A percentile compares a stretch with the other conserved stretches of the same genome.
Conservation (phyloP, 352 stramenopile species). For the Halophytophthora polymorphica region DNA sequence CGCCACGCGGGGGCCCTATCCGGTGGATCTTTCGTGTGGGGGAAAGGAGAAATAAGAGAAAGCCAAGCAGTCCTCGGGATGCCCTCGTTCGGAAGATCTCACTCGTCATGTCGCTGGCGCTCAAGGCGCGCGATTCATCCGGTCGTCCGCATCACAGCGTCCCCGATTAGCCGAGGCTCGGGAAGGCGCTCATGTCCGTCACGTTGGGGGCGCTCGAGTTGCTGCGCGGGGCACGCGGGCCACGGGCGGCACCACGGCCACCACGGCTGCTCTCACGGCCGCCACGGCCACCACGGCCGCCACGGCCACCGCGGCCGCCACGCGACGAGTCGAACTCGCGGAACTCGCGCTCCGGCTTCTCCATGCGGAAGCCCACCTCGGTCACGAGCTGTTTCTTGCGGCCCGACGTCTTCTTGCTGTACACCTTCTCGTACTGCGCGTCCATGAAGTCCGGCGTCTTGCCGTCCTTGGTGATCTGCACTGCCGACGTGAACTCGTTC, state of each 20-base stretch:
- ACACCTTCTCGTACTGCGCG: constrained; percentile 91
- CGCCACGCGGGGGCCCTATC: constrained; percentile 56
- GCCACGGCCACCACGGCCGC: constrained; percentile 56
- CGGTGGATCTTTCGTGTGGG: constrained; percentile 51
- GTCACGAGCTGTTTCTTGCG: constrained; percentile 93
- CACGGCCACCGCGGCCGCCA: constrained; percentile 39
- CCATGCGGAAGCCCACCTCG: constrained; percentile 78
- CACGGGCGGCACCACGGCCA: constrained; percentile 26
- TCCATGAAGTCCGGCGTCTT: constrained; percentile 88
- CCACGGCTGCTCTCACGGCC: constrained; percentile 41
- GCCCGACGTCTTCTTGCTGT: constrained; percentile 93
- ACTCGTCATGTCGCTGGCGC: constrained; percentile 56
- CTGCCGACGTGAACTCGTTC: constrained; percentile 84
- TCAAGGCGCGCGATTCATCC: constrained; percentile 25
- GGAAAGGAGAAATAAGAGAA: constrained; percentile 54
- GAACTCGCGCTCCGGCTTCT: constrained; percentile 70
- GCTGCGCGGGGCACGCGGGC: constrained; percentile 19
- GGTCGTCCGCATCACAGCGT: constrained; percentile 17
- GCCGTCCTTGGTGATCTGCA: constrained; percentile 81
- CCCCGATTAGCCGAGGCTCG: constrained; percentile 69
- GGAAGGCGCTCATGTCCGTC: constrained; percentile 82
- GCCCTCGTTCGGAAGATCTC: constrained; percentile 40
- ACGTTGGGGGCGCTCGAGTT: constrained; percentile 54
- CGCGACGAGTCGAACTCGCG: constrained; percentile 52
- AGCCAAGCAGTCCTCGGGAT: constrained; percentile 36